Percentiles rank a stretch among this genome's conserved stretches.
phyloP scores from a whole-genome alignment of 768 basidiomycete genomes.

The Collybia mongolica region DNA sequence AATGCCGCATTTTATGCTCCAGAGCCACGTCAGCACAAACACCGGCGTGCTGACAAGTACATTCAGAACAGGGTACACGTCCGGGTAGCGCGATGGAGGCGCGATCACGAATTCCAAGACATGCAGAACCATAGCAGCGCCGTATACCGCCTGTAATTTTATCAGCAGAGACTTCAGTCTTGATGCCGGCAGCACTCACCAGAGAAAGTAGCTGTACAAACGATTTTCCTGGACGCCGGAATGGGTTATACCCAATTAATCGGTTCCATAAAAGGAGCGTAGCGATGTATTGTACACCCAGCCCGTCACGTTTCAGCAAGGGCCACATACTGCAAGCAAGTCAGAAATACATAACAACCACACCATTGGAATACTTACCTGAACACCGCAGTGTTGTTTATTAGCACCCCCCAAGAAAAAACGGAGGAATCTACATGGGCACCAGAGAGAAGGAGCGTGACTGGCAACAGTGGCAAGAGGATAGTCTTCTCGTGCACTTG shows the following conservation, averaged over 20 bases:
- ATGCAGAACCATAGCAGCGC: slow-evolving; percentile 55
- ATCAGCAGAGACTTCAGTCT: slow-evolving; percentile 14
- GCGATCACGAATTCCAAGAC: slow-evolving; percentile 55
- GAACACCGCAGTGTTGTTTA: slow-evolving; percentile 85
- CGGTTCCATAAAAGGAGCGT: slow-evolving; percentile 78
- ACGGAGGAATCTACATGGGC: slow-evolving; percentile 51
- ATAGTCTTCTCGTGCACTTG: slow-evolving; percentile 97
- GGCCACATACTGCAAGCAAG: slow-evolving; percentile 83
- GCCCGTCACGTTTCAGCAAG: slow-evolving; percentile 74
- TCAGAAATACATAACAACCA: neutral
- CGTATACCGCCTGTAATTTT: slow-evolving; percentile 49
- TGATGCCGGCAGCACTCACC: slow-evolving; percentile 33
- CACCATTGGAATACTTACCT: slow-evolving; percentile 50
- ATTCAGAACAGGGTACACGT: slow-evolving; percentile 84
- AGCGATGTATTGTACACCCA: slow-evolving; percentile 71
- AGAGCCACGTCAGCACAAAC: slow-evolving; percentile 82
- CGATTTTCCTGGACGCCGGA: slow-evolving; percentile 42
- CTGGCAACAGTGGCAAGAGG: slow-evolving; percentile 79
- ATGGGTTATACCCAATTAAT: slow-evolving; percentile 74
- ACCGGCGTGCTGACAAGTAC: slow-evolving; percentile 78
- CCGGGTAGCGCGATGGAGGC: slow-evolving; percentile 79
- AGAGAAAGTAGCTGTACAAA: slow-evolving; percentile 54
- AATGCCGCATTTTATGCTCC: slow-evolving; percentile 81
- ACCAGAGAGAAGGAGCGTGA: slow-evolving; percentile 71
- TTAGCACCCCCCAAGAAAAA: slow-evolving; percentile 69